These are phyloP conservation scores for Creolimax fragrantissima DNA, from an alignment of 78 protist species.

Conservation along the genomic window DNA sequence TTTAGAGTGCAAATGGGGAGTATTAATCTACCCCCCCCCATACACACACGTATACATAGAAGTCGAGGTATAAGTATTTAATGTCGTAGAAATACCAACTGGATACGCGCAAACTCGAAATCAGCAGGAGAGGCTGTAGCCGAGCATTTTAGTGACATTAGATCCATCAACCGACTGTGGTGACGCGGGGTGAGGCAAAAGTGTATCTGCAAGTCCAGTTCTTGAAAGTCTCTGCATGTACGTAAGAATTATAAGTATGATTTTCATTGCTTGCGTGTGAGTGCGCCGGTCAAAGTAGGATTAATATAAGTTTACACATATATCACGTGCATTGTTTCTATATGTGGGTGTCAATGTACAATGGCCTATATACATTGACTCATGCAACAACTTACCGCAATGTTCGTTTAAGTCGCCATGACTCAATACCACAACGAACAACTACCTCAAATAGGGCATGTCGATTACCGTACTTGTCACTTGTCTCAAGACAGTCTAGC, in stretches of 20 bases:
- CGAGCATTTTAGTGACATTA: neutral
- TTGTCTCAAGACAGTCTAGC: neutral
- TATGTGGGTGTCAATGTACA: neutral
- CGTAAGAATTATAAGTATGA: too few species aligned
- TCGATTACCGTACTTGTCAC: neutral
- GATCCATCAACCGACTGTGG: neutral
- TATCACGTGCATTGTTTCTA: neutral
- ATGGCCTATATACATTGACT: neutral
- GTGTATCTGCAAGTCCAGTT: neutral
- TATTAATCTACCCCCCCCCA: neutral
- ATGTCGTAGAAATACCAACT: neutral
- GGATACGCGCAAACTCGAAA: neutral
- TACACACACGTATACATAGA: neutral
- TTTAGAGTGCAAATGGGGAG: neutral
- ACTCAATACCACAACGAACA: neutral
- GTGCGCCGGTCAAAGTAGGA: neutral
- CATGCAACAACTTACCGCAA: neutral
- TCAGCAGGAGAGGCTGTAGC: neutral
- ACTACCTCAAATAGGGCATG: neutral
- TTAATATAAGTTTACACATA: neutral
- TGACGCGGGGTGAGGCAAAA: neutral
- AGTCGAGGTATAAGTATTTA: neutral
- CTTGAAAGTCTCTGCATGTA: neutral
- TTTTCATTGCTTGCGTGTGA: neutral
- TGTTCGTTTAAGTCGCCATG: neutral